Conservation (phyloP, 2,329 filamentous ascomycete genomes). For the Colletotrichum coccodes region DNA sequence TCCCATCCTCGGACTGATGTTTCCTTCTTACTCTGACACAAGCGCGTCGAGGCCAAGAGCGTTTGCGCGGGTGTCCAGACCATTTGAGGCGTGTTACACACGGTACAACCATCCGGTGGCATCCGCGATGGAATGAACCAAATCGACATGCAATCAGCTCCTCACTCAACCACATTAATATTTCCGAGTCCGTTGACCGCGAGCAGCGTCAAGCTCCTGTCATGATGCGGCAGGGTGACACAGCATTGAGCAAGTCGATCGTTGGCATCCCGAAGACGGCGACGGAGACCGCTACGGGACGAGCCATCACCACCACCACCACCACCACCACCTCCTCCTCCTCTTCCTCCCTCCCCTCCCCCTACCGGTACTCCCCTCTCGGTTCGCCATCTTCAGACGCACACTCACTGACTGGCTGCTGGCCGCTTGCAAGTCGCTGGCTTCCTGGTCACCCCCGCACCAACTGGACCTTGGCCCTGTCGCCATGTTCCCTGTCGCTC, state of each 20-base stretch:
- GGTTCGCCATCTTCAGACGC: too few relatives aligned
- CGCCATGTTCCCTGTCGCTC: slow-evolving; percentile 20
- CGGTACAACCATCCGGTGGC: not conserved
- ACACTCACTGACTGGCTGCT: not conserved
- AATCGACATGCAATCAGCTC: not conserved
- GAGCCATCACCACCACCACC: not conserved
- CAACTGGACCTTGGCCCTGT: not conserved
- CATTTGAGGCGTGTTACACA: not conserved
- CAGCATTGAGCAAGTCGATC: not conserved
- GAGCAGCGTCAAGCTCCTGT: not conserved
- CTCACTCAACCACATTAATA: not conserved
- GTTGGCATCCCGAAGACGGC: slow-evolving; percentile 8
- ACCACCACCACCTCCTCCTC: not conserved
- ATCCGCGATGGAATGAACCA: not conserved
- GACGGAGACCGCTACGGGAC: not conserved
- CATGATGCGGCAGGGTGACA: not conserved
- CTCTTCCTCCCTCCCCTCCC: not conserved
- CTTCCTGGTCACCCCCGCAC: slow-evolving; percentile 15
- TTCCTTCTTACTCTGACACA: not conserved
- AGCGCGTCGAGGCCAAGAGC: not conserved
- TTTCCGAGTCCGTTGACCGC: not conserved
- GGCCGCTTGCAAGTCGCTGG: not conserved
- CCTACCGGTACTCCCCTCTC: too few relatives aligned
- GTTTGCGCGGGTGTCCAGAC: not conserved
- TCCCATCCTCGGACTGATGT: not conserved